Evolutionary conservation across 1,284 basidiomycete species (phyloP).

Genomic region (Irpex sp.): DNA sequence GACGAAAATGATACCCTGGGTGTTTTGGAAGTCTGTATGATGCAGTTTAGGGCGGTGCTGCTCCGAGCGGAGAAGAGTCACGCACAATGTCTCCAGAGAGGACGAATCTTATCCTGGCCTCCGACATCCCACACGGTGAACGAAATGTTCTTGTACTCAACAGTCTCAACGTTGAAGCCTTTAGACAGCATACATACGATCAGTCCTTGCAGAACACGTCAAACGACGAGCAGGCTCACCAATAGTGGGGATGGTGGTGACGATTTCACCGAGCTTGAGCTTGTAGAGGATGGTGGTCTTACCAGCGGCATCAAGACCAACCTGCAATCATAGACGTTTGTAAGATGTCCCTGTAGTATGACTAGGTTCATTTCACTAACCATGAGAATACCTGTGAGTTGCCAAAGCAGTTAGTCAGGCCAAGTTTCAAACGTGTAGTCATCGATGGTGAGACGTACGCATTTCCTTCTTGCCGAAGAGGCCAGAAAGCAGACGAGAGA

Average conservation of each 20-base stretch:
- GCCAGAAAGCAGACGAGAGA: constrained; percentile 79
- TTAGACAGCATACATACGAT: neutral
- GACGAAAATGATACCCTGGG: constrained; percentile 99
- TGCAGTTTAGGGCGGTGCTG: constrained; percentile 1
- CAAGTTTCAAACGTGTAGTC: constrained; percentile 21
- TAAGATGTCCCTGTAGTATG: neutral
- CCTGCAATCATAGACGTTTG: constrained; percentile 41
- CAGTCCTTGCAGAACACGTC: neutral
- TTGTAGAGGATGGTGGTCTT: constrained; percentile 99
- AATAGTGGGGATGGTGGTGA: constrained; percentile 99
- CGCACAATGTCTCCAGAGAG: constrained; percentile 98
- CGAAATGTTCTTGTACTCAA: constrained; percentile 90
- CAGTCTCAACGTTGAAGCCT: constrained; percentile 98
- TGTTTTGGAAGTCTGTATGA: constrained; percentile 96
- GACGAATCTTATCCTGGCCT: constrained; percentile 85
- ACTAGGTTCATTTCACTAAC: constrained; percentile 26
- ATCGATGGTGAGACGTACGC: constrained; percentile 62
- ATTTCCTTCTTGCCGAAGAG: constrained; percentile 99
- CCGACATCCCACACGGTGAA: constrained; percentile 92
- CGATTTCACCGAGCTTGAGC: constrained; percentile 97
- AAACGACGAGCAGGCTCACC: constrained; percentile 52
- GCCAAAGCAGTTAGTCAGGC: constrained; percentile 19
- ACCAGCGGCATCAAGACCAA: constrained; percentile 96
- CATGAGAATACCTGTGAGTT: constrained; percentile 51
- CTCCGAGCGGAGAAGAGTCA: constrained; percentile 23